Conservation (phyloP, 805 yeast species). For the Schizosaccharomyces octosporus region DNA sequence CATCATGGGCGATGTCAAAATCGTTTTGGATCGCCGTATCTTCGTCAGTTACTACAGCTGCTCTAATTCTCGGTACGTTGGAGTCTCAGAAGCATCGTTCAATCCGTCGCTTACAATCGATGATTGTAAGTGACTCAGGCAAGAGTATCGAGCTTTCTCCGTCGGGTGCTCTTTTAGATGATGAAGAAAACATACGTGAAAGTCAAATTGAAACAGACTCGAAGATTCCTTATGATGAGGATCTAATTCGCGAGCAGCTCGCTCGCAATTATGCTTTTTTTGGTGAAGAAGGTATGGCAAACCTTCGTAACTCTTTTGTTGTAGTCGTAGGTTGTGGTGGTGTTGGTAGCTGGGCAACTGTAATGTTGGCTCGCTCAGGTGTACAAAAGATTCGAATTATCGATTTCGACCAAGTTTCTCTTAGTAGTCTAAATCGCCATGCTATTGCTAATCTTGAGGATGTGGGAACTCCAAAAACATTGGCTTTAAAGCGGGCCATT, state of each 20-base stretch:
- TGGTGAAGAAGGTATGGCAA: slow-evolving; percentile 59
- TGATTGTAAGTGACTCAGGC: neutral
- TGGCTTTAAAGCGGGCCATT: slow-evolving; percentile 46
- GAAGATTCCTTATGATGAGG: slow-evolving; percentile 10
- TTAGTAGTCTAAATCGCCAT: slow-evolving; percentile 79
- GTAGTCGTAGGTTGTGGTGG: slow-evolving; percentile 92
- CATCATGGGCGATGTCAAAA: neutral
- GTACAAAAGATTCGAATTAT: slow-evolving; percentile 52
- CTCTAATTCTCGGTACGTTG: neutral
- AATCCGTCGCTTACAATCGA: neutral
- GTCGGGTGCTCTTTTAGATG: neutral
- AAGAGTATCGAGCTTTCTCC: neutral
- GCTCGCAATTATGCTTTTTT: slow-evolving; percentile 85
- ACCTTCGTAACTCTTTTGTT: slow-evolving; percentile 43
- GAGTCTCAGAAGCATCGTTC: neutral
- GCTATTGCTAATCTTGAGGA: slow-evolving; percentile 78
- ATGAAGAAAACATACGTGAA: neutral
- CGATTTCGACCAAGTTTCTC: slow-evolving; percentile 89
- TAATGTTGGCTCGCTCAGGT: slow-evolving; percentile 82
- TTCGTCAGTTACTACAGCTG: neutral
- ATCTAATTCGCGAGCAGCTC: slow-evolving; percentile 65
- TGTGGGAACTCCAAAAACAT: slow-evolving; percentile 82
- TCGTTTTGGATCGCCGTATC: neutral
- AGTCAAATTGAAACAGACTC: neutral
- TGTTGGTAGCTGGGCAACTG: slow-evolving; percentile 89